Evolutionary conservation across 495 filamentous ascomycete genomes (phyloP).

Genomic region (Talaromyces proteolyticus): DNA sequence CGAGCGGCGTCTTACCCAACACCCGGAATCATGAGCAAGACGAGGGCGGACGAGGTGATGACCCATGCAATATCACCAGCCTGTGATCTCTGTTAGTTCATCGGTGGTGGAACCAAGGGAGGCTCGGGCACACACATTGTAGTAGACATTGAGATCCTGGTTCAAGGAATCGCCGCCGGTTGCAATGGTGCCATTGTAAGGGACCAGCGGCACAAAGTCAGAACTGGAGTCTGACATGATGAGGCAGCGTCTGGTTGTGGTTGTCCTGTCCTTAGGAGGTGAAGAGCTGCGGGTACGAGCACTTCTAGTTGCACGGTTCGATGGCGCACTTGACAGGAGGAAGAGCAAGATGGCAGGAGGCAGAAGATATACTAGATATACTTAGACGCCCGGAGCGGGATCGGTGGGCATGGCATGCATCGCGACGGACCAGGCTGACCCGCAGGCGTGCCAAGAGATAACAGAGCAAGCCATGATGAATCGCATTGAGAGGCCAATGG

Average conservation of each 20-base stretch:
- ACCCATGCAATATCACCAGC: slow-evolving; percentile 91
- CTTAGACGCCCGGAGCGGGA: no score
- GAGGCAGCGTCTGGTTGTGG: no score
- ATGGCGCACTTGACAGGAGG: background rate
- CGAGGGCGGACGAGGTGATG: slow-evolving; percentile 78
- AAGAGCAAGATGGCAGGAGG: background rate
- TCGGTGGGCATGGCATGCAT: no score
- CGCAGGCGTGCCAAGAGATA: slow-evolving; percentile 7
- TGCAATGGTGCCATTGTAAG: slow-evolving; percentile 59
- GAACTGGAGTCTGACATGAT: slow-evolving; percentile 7
- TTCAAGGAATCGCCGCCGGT: slow-evolving; percentile 71
- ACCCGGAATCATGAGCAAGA: slow-evolving; percentile 96
- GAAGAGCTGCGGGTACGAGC: background rate
- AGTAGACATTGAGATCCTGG: slow-evolving; percentile 75
- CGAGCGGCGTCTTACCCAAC: slow-evolving; percentile 53
- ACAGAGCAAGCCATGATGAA: background rate
- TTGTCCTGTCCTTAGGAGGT: background rate
- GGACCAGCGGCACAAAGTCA: slow-evolving; percentile 18
- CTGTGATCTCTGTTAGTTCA: slow-evolving; percentile 32
- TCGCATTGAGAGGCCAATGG: background rate
- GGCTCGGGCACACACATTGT: slow-evolving; percentile 74
- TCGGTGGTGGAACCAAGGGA: slow-evolving; percentile 1
- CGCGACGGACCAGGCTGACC: background rate
- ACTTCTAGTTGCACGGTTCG: background rate
- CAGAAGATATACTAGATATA: background rate